Percentiles rank a stretch among this genome's conserved stretches.
Evolutionary conservation across 192 early-diverging fungal genomes (phyloP).

Genomic region (Radiomyces spectabilis): DNA sequence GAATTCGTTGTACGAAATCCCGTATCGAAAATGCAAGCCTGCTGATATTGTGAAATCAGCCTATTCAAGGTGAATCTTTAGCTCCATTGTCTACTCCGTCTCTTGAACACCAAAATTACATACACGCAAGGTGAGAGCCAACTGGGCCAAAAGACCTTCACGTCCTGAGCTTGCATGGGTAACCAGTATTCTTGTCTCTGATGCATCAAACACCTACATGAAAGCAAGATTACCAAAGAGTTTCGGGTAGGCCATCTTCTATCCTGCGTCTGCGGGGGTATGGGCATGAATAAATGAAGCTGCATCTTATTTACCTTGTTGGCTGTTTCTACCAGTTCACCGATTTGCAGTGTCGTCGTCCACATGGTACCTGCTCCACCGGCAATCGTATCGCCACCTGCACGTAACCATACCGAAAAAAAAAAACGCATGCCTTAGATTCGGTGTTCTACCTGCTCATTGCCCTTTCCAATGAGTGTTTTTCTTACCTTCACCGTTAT

Average conservation of each 20-base stretch:
- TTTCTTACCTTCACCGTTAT: slow-evolving; percentile 48
- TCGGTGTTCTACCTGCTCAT: neutral
- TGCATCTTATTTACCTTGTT: slow-evolving; percentile 8
- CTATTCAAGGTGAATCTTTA: no score
- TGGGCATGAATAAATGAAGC: neutral
- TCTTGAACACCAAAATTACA: no score
- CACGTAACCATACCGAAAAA: no score
- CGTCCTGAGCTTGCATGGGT: slow-evolving; percentile 54
- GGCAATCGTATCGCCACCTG: slow-evolving; percentile 50
- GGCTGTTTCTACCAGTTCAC: slow-evolving; percentile 51
- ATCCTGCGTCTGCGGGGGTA: no score
- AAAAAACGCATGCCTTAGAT: neutral
- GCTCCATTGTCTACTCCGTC: no score
- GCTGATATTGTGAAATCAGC: slow-evolving; percentile 57
- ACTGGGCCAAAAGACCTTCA: slow-evolving; percentile 48
- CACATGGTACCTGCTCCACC: slow-evolving; percentile 57
- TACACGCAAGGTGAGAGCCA: slow-evolving; percentile 45
- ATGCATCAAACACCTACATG: slow-evolving; percentile 39
- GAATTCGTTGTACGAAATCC: slow-evolving; percentile 56
- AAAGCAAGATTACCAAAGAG: neutral
- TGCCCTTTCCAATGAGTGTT: neutral
- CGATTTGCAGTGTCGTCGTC: slow-evolving; percentile 55
- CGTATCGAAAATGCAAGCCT: slow-evolving; percentile 55
- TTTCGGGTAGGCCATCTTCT: neutral
- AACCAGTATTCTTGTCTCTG: slow-evolving; percentile 49